Conservation (phyloP, 2,329 filamentous ascomycete species). For the Penicillium polonicum region DNA sequence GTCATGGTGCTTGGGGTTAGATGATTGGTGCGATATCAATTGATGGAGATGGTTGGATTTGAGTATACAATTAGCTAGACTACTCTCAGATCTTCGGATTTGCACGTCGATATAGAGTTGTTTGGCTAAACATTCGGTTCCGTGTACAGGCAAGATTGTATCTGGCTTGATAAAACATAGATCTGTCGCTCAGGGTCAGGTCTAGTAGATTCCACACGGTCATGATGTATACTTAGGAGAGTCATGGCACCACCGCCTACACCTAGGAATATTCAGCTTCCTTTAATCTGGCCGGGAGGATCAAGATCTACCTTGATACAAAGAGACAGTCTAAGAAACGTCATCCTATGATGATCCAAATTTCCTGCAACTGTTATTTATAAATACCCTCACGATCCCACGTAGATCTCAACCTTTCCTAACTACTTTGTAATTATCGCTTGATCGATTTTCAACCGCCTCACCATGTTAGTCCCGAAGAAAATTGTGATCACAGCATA, state of each 20-base stretch:
- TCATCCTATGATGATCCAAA: background rate
- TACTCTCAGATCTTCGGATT: conserved; percentile 3
- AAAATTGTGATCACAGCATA: background rate
- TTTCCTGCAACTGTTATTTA: background rate
- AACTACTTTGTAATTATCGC: too few species aligned
- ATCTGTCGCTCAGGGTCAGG: background rate
- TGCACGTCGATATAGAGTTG: conserved; percentile 5
- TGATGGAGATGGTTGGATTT: background rate
- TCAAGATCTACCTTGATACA: background rate
- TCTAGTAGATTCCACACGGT: background rate
- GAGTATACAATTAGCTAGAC: conserved; percentile 3
- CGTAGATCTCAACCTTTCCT: background rate
- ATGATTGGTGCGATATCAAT: background rate
- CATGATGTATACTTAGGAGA: background rate
- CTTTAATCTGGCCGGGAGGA: background rate
- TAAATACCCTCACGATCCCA: background rate
- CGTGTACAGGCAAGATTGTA: background rate
- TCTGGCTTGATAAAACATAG: background rate
- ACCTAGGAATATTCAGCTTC: background rate
- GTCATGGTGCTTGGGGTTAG: background rate
- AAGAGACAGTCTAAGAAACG: background rate
- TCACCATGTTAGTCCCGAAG: background rate
- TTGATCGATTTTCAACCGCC: background rate
- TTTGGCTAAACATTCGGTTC: background rate
- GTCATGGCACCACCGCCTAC: background rate